Evolutionary conservation across 2,329 filamentous ascomycete species (phyloP).

Genomic region (Fusarium chuoi): DNA sequence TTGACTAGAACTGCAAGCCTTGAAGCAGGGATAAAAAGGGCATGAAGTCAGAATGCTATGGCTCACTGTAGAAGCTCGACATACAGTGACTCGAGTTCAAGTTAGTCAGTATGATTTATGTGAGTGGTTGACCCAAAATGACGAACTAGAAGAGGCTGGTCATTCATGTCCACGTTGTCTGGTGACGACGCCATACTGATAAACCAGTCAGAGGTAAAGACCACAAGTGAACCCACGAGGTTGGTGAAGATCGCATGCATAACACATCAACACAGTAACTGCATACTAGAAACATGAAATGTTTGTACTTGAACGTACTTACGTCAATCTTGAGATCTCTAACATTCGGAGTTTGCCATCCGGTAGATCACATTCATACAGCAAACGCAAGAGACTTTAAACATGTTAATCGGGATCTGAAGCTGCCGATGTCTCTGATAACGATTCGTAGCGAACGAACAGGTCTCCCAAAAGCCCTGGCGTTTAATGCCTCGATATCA

Average conservation of each 20-base stretch:
- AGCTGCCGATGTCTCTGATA: conserved; percentile 23
- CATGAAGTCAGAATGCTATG: conserved; percentile 30
- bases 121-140: not conserved
- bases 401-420: conserved; percentile 23
- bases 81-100: not conserved
- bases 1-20: conserved; percentile 30
- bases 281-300: conserved; percentile 8
- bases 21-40: conserved; percentile 3
- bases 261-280: conserved; percentile 13
- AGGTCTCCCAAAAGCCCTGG: not conserved
- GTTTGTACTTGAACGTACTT: not conserved
- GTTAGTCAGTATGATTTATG: not conserved
- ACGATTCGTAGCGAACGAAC: not conserved
- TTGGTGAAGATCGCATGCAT: conserved; percentile 32
- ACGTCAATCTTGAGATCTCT: not conserved
- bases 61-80: conserved; percentile 8
- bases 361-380: conserved; percentile 16
- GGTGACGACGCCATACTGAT: conserved; percentile 34
- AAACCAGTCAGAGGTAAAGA: conserved; percentile 20
- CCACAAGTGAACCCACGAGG: conserved; percentile 24
- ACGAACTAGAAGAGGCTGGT: conserved; percentile 28
- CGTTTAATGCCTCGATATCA: conserved; percentile 8
- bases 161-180: conserved; percentile 28
- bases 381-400: conserved; percentile 9
- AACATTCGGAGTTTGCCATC: conserved; percentile 13